These are phyloP conservation scores for Metarhizium anisopliae DNA, from an alignment of 2,329 filamentous ascomycete species.

Conservation along the genomic window DNA sequence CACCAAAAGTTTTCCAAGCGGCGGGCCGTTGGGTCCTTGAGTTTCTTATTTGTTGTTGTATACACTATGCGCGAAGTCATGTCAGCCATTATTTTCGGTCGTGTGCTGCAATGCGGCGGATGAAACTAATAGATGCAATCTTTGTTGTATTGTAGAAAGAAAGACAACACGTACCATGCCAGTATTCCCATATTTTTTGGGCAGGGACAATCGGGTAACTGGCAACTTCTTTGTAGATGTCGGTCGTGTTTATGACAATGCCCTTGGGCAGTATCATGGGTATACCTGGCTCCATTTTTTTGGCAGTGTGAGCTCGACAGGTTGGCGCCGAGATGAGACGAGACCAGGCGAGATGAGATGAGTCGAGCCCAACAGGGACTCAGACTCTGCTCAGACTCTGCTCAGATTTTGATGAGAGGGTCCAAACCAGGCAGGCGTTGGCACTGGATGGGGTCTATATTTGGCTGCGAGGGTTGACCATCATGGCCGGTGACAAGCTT, in stretches of 20 bases:
- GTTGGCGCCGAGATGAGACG: background rate
- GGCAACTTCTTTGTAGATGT: constrained; percentile 46
- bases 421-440: background rate
- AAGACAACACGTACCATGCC: constrained; percentile 38
- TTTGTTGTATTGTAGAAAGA: too few relatives aligned
- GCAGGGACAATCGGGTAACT: constrained; percentile 38
- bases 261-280: constrained; percentile 46
- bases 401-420: background rate
- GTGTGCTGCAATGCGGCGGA: background rate
- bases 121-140: background rate
- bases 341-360: background rate
- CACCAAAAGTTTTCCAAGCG: constrained; percentile 59
- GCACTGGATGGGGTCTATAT: constrained; percentile 1
- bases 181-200: constrained; percentile 46
- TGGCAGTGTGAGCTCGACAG: background rate
- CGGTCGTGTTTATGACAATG: constrained; percentile 43
- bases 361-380: background rate
- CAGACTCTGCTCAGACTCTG: background rate
- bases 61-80: constrained; percentile 36
- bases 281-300: constrained; percentile 24
- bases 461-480: background rate
- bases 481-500: background rate
- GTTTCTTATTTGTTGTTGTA: constrained; percentile 48
- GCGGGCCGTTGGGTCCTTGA: constrained; percentile 52
- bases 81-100: background rate